These are phyloP conservation scores for Tuctoria greenei DNA, from an alignment of 176 grass and related monocot genomes.

Conservation along the genomic window DNA sequence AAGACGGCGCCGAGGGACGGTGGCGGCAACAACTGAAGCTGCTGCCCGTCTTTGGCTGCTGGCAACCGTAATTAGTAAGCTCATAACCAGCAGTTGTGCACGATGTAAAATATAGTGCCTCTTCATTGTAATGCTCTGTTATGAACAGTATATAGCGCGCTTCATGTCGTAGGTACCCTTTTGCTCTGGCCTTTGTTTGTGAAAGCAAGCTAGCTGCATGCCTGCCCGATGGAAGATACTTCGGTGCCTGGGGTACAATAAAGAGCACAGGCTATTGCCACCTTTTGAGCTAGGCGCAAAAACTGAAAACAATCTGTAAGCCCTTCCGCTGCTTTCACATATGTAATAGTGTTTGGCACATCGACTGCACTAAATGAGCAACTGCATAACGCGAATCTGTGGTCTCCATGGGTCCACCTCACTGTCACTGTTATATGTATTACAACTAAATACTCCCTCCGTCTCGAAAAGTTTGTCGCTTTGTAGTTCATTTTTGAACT, in stretches of 20 bases:
- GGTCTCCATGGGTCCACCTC: too few species aligned
- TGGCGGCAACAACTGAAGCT: conserved; percentile 29
- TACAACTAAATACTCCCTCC: too few species aligned
- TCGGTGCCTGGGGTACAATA: neutral
- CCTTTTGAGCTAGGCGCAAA: neutral
- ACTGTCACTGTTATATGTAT: too few species aligned
- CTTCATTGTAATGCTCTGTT: neutral
- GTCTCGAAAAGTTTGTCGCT: too few species aligned
- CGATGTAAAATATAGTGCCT: neutral
- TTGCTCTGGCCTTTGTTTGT: neutral
- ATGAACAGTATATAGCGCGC: neutral
- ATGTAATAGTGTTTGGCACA: too few species aligned
- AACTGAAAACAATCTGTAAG: too few species aligned
- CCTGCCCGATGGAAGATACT: neutral
- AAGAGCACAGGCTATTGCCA: neutral
- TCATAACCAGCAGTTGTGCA: neutral
- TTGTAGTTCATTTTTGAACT: too few species aligned
- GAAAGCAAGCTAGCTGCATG: neutral
- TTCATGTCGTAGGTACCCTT: neutral
- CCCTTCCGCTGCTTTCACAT: too few species aligned
- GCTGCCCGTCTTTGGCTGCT: conserved; percentile 7
- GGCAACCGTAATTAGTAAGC: neutral
- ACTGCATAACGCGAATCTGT: too few species aligned
- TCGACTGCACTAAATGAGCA: too few species aligned
- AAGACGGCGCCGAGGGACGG: conserved; percentile 5